Base-by-base conservation (phyloP, 179 eudicot genomes). In the Carnegiea gigantea region DNA sequence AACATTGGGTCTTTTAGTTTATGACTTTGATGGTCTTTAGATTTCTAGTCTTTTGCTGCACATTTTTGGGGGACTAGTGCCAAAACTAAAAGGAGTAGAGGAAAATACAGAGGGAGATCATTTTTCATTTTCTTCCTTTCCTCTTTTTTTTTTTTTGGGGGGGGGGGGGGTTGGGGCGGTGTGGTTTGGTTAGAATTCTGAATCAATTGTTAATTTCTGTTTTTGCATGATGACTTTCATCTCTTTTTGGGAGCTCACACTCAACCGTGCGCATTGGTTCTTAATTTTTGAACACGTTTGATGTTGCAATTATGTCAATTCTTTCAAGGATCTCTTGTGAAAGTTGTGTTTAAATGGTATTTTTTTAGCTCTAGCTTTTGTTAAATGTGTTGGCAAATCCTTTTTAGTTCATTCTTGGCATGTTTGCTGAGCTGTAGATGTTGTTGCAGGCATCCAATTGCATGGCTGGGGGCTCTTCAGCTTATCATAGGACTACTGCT, bases 391-490 rank as follows among this genome's bases (percentile, higher is more conserved):
- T 70, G 43, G 23, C 11, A 70, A 68, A 15, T 12, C 75, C 26
- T 30, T 53, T 28, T 28, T 46, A 11, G 23, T n/a, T 21, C 26
- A 9, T 30, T 59, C 33, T 13, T 30, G 0, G 24, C 65, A 20
- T 78, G 5, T 77, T 17, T 14, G 9, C 57, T 75, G 54, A 26
- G 76, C 62, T 46, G 14, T 85, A 57, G 38, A 57, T 33, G 76
- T 73, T 49, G 60, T 38, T 84, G 67, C 81, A 94, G 98, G 91
- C 93, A 79, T 90, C 97, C 57, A 86, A 86, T 28, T 93, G 97
- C 73, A 78, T 81, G 67, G 97, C 97, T 43, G 98, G 97, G 73
- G 97, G 93, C 80, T 89, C 92, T 77, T 85, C 98, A 76, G 86
- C 98, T 43, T 94, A 94, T 81, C 93, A 94, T 30, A 86, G 98